Conservation (phyloP, 805 yeast species). For the Candida patagonica region DNA sequence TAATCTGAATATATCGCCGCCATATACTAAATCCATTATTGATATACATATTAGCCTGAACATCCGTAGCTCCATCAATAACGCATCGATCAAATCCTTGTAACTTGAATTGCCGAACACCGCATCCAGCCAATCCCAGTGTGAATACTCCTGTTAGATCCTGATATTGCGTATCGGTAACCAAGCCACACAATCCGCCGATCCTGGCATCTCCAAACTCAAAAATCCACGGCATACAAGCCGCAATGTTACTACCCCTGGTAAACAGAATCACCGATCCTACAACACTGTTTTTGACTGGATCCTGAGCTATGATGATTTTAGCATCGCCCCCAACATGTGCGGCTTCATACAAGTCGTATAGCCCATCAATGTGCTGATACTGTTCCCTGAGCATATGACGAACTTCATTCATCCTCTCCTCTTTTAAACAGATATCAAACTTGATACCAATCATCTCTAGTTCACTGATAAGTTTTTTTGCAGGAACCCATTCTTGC, state of each 20-base stretch:
- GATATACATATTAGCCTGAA: constrained; percentile 13
- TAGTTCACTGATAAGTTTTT: constrained; percentile 44
- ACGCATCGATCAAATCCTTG: constrained; percentile 24
- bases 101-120: constrained; percentile 37
- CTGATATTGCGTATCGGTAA: constrained; percentile 42
- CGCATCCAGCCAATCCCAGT: constrained; percentile 50
- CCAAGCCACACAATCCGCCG: constrained; percentile 46
- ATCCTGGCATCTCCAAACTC: constrained; percentile 29
- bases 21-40: constrained; percentile 21
- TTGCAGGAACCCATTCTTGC: constrained; percentile 43
- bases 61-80: constrained; percentile 20
- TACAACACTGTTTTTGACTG: constrained; percentile 41
- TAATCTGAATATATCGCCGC: constrained; percentile 18
- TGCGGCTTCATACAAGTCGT: constrained; percentile 20
- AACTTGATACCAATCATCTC: constrained; percentile 50
- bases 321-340: constrained; percentile 30
- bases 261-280: constrained; percentile 35
- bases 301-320: constrained; percentile 46
- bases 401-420: constrained; percentile 29
- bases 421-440: constrained; percentile 37
- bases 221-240: constrained; percentile 44
- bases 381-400: constrained; percentile 30
- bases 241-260: constrained; percentile 36
- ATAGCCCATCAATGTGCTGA: constrained; percentile 16
- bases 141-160: constrained; percentile 46